These are phyloP conservation scores for Umbilicus rupestris DNA, from an alignment of 164 flowering plant species.

Conservation along the genomic window DNA sequence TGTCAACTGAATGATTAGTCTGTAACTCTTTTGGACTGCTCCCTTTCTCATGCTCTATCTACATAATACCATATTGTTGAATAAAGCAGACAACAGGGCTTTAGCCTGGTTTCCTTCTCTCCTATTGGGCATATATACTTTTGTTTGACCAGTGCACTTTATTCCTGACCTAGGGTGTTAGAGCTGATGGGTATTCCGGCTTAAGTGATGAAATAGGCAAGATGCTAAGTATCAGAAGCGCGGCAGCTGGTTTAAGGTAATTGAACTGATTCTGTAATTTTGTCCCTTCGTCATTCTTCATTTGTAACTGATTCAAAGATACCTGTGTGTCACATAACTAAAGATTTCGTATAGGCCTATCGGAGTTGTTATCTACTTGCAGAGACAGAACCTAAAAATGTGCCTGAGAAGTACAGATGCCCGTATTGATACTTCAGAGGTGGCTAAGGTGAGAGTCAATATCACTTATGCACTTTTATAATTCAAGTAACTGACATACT, in stretches of 20 bases:
- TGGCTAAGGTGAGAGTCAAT: constrained; percentile 60
- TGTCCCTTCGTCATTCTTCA: neutral
- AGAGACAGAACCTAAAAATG: constrained; percentile 72
- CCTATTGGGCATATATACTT: neutral
- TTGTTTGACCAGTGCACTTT: neutral
- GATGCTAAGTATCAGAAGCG: constrained; percentile 66
- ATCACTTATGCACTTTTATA: neutral
- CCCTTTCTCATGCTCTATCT: neutral
- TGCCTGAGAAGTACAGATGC: constrained; percentile 68
- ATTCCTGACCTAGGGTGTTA: constrained; percentile 45
- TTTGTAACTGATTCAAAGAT: neutral
- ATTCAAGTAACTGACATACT: constrained; percentile 1
- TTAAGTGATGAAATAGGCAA: constrained; percentile 72
- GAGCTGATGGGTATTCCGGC: constrained; percentile 59
- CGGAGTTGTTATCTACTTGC: constrained; percentile 88
- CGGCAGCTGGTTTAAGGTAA: constrained; percentile 76
- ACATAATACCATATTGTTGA: neutral
- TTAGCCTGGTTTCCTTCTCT: neutral
- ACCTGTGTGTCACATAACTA: neutral
- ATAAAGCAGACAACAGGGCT: neutral
- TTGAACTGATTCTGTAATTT: neutral
- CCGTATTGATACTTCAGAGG: constrained; percentile 74
- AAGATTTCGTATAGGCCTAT: constrained; percentile 60
- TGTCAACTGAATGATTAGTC: neutral
- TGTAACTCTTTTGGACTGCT: neutral